A percentile compares a stretch with the other conserved stretches of the same genome.
Conservation (phyloP, 768 basidiomycete genomes). For the Suillus placidus region DNA sequence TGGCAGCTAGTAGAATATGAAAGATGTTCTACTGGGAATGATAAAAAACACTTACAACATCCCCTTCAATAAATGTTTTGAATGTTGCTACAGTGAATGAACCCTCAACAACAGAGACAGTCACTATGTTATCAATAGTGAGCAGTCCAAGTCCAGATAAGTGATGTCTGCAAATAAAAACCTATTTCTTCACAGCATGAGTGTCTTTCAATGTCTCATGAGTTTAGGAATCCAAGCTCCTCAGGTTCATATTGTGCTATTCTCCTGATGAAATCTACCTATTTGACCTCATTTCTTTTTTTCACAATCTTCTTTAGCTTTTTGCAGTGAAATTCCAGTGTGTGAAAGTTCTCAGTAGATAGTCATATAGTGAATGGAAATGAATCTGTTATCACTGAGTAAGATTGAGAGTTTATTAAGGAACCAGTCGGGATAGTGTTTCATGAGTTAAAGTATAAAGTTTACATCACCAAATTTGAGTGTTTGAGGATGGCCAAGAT, state of each 20-base stretch:
- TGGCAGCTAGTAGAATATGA: slow-evolving; percentile 19
- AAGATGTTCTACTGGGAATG: not conserved
- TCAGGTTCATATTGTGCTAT: slow-evolving; percentile 36
- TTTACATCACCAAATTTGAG: slow-evolving; percentile 20
- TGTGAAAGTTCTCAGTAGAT: slow-evolving; percentile 33
- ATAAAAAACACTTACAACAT: not conserved
- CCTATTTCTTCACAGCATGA: slow-evolving; percentile 26
- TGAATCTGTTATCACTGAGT: slow-evolving; percentile 23
- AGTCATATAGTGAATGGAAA: slow-evolving; percentile 37
- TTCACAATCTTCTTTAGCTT: slow-evolving; percentile 37
- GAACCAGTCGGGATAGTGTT: slow-evolving; percentile 34
- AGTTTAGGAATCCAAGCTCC: slow-evolving; percentile 40
- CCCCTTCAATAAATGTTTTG: slow-evolving; percentile 24
- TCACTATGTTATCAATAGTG: slow-evolving; percentile 35
- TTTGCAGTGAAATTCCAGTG: slow-evolving; percentile 31
- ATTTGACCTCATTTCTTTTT: slow-evolving; percentile 30
- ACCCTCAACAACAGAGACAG: slow-evolving; percentile 32
- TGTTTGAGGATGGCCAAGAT: not conserved
- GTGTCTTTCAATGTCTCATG: slow-evolving; percentile 31
- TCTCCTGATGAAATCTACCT: slow-evolving; percentile 27
- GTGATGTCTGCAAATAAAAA: slow-evolving; percentile 33
- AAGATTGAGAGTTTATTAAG: slow-evolving; percentile 35
- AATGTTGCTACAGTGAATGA: slow-evolving; percentile 31
- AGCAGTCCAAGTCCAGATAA: slow-evolving; percentile 31
- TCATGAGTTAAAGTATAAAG: slow-evolving; percentile 28